Base-by-base conservation (phyloP, 202 grass and related monocot species). In the Dendrocalamus latiflorus region DNA sequence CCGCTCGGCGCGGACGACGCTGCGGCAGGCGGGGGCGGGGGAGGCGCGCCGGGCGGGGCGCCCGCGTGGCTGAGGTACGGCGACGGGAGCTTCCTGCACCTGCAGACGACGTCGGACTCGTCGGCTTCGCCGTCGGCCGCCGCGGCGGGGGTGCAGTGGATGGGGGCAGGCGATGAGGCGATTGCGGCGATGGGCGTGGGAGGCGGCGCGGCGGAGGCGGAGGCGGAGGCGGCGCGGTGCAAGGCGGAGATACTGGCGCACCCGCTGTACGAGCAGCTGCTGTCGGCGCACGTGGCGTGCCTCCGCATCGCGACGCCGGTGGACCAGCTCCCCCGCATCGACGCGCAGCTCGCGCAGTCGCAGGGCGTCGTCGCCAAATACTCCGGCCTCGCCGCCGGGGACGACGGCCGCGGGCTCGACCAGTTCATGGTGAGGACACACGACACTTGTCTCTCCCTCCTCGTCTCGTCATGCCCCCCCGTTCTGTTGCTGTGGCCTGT, bases 201-300 rank as follows among this genome's bases (percentile, higher is more conserved):
- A 36, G 78, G 74, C 17, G 85, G 22, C 39, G 72, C 33, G n/a
- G 68, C 56, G n/a, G 91, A 89, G 65, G 92, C 43, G n/a, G n/a
- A n/a, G n/a, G n/a, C n/a, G 84, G 83, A 84, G 55, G 81, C 80
- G 77, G 84, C 74, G 68, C 81, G 81, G 84, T 81, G 81, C 74
- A 94, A 94, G 78, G 84, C 89, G 50, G 92, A 91, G 72, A 80
- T 94, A 54, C 78, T 91, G 68, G 54, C 84, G 59, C 92, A 94
- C 80, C 92, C 92, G 69, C 67, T 91, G 78, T 94, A 90, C 81
- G 92, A 94, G 87, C 92, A 94, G 87, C 89, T 94, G 74, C 92
- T 94, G 81, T 72, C 92, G 33, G 89, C 92, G 34, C 92, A 94
- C 68, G 89, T 94, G 45, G 92, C 92, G 55, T 94, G 92, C 84